These are phyloP conservation scores for Plectranthus barbatus DNA, from an alignment of 257 asterid genomes.

Conservation along the genomic window DNA sequence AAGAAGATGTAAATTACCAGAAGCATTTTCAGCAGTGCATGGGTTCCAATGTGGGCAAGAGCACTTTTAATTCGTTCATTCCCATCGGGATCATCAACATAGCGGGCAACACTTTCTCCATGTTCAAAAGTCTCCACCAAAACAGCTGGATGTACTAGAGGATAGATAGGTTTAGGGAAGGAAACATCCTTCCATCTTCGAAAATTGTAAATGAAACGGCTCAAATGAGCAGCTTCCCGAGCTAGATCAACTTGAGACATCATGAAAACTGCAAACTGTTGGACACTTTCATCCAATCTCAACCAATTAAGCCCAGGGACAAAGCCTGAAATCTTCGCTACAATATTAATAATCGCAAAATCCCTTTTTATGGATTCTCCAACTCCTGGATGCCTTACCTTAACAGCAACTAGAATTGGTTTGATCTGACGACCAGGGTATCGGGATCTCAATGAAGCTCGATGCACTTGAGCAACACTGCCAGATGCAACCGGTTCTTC, in stretches of 20 bases:
- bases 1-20: conserved; percentile 33
- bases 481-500: conserved; percentile 89
- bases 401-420: conserved; percentile 71
- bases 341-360: conserved; percentile 63
- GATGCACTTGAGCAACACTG: conserved; percentile 86
- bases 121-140: conserved; percentile 85
- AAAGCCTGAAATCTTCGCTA: conserved; percentile 52
- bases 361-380: conserved; percentile 87
- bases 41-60: conserved; percentile 86
- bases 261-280: conserved; percentile 85
- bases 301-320: conserved; percentile 73
- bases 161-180: conserved; percentile 88
- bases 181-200: conserved; percentile 84
- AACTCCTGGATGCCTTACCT: conserved; percentile 89
- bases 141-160: conserved; percentile 85
- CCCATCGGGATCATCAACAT: conserved; percentile 61
- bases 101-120: conserved; percentile 71
- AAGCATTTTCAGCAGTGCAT: conserved; percentile 87
- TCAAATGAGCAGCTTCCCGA: conserved; percentile 83
- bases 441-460: conserved; percentile 53
- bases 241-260: conserved; percentile 91
- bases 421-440: conserved; percentile 51
- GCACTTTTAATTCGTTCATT: conserved; percentile 59
- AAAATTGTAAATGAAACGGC: conserved; percentile 78
- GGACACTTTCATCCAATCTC: conserved; percentile 81